Percentiles rank a stretch among this genome's conserved stretches.
Evolutionary conservation across 768 basidiomycete species (phyloP).

Genomic region (Kondoa subrosea): DNA sequence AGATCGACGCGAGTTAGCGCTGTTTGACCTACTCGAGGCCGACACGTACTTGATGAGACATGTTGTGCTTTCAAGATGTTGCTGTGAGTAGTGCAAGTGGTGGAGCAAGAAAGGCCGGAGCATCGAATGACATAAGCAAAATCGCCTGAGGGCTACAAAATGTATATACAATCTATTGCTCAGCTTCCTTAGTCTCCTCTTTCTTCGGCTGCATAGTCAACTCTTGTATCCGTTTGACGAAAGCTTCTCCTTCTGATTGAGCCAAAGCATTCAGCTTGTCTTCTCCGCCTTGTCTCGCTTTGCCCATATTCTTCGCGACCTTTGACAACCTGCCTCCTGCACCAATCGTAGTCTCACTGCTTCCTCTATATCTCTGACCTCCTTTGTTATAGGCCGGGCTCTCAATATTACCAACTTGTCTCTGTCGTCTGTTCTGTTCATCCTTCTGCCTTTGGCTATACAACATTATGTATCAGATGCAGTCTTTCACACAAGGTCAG

Average conservation of each 20-base stretch:
- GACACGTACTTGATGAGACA: background rate
- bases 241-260: conserved; percentile 11
- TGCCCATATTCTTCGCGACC: background rate
- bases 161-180: background rate
- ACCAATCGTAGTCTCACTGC: background rate
- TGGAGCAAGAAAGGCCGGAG: no score
- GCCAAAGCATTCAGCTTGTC: conserved; percentile 6
- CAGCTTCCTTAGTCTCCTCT: no score
- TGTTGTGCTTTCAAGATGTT: background rate
- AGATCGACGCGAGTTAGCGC: background rate
- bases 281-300: background rate
- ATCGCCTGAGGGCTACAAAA: background rate
- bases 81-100: no score
- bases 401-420: background rate
- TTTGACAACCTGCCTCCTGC: background rate
- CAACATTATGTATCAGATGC: conserved; percentile 22
- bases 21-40: background rate
- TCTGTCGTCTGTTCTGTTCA: conserved; percentile 10
- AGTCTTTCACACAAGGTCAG: conserved; percentile 15
- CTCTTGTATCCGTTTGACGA: background rate
- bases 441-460: conserved; percentile 17
- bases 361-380: background rate
- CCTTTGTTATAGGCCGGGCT: background rate
- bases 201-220: no score
- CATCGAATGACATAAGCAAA: no score